These are phyloP conservation scores for Ettlia oleoabundans DNA, from an alignment of 139 green algal genomes.

Conservation along the genomic window DNA sequence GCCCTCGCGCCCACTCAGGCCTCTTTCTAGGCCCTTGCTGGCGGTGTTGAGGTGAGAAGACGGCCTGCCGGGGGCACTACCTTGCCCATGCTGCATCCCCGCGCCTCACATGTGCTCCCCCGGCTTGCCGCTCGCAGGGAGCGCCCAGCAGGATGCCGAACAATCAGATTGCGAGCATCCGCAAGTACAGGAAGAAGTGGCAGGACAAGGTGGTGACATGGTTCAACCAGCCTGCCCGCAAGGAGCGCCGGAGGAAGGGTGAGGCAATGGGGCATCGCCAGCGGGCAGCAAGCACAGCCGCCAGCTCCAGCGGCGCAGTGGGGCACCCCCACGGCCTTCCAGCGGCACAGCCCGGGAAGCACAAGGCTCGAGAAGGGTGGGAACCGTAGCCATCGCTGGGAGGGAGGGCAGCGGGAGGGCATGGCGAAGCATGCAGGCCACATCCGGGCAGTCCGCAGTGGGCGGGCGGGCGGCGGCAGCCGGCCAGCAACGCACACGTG, in stretches of 20 bases:
- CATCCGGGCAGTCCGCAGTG: too few species aligned
- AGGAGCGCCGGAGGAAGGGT: constrained; percentile 84
- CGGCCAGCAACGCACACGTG: too few species aligned
- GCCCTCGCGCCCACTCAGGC: too few species aligned
- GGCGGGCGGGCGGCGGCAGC: too few species aligned
- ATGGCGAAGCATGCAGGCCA: too few species aligned
- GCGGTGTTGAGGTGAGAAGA: background rate
- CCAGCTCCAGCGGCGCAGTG: background rate
- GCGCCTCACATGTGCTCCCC: background rate
- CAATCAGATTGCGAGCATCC: constrained; percentile 93
- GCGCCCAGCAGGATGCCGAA: constrained; percentile 71
- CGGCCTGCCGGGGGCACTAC: background rate
- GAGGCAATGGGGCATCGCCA: constrained; percentile 1
- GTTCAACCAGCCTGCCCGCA: constrained; percentile 99
- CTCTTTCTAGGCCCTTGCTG: background rate
- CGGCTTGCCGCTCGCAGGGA: constrained; percentile 1
- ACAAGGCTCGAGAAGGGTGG: too few species aligned
- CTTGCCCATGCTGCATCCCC: background rate
- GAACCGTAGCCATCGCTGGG: too few species aligned
- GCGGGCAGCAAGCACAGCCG: background rate
- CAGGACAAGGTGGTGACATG: constrained; percentile 86
- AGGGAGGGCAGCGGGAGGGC: too few species aligned
- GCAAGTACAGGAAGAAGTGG: constrained; percentile 96
- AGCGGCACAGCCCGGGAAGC: too few species aligned
- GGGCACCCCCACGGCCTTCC: background rate